Base-by-base conservation (phyloP, 306 rosid species). In the Arachis hypogaea region DNA sequence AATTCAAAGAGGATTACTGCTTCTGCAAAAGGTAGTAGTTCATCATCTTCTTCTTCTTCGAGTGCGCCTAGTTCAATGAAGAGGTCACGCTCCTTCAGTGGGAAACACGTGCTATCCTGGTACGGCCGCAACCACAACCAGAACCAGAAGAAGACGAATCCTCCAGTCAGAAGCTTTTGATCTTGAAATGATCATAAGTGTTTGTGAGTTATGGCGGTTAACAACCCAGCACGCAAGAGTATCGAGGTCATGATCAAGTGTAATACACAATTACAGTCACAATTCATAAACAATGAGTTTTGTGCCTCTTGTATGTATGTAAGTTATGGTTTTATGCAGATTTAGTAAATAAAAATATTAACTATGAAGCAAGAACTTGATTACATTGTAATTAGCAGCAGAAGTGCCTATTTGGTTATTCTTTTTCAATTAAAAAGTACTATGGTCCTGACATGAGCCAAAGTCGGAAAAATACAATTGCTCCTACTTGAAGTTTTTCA, bases 71-170 rank as follows among this genome's bases (percentile, higher is more conserved):
- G 63, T n/a, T 78, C 90, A 0, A 82, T 90, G 80, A 89, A 86
- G 77, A 87, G 90, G 82, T 88, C 98, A 30, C 58, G 83, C 16
- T 93, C 98, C 46, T 85, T 77, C 70, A 82, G 59, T 82, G 96
- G 88, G 7, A 88, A 80, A 58, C 81, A 86, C n/a, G 5, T 73
- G 2, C n/a, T 79, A 4, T 66, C 86, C 3, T 67, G 76, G 85
- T 51, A 85, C 55, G 9, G 78, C 43, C 63, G 82, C 12, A 56
- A 77, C 54, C 76, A 82, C 66, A 80, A 74, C 46, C 63, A 80
- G 10, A 56, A 77, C 54, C 76, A 82, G 66, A 80, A 74, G 81
- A 76, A 88, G 80, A 40, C 82, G 49, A 42, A 71, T 76, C 65
- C 63, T 75, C 82, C 84, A 6, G n/a, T 75, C 1, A 71, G 90